phyloP scores from a whole-genome alignment of 164 flowering plant genomes.

The Stephania cephalantha region DNA sequence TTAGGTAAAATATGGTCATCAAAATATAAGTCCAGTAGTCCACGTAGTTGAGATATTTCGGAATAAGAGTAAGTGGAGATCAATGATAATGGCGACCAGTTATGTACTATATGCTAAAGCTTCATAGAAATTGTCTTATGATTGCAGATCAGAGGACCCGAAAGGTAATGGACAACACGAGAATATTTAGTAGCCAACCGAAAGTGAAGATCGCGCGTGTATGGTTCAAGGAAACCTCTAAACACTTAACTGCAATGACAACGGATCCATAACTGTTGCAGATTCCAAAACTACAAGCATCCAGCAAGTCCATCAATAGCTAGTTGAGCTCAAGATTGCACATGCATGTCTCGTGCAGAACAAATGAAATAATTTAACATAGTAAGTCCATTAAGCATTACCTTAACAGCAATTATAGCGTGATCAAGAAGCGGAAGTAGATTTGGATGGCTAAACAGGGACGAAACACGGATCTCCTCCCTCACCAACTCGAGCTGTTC shows the following conservation, averaged over 20 bases:
- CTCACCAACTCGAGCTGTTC: constrained; percentile 90
- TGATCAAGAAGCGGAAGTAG: constrained; percentile 95
- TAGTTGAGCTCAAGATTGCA: neutral
- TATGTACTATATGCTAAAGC: neutral
- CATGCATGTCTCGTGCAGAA: neutral
- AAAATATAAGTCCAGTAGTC: neutral
- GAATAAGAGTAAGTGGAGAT: neutral
- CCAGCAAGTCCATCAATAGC: neutral
- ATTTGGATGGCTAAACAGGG: constrained; percentile 79
- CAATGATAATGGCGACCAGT: neutral
- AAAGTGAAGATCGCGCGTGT: too few relatives aligned
- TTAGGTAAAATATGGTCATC: neutral
- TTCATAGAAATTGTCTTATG: neutral
- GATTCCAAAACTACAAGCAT: too few relatives aligned
- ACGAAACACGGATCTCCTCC: constrained; percentile 87
- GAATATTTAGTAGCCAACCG: neutral
- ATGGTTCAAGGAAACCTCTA: too few relatives aligned
- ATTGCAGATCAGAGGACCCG: neutral
- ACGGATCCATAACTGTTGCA: too few relatives aligned
- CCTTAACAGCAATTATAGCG: constrained; percentile 91
- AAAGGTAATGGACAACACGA: neutral
- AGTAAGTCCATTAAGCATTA: constrained; percentile 10
- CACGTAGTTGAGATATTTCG: neutral
- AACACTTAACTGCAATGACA: too few relatives aligned
- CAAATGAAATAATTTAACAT: neutral